A percentile compares a stretch with the other conserved stretches of the same genome.
Conservation (phyloP, 1,139 yeast genomes). For the Candida gigantensis region DNA sequence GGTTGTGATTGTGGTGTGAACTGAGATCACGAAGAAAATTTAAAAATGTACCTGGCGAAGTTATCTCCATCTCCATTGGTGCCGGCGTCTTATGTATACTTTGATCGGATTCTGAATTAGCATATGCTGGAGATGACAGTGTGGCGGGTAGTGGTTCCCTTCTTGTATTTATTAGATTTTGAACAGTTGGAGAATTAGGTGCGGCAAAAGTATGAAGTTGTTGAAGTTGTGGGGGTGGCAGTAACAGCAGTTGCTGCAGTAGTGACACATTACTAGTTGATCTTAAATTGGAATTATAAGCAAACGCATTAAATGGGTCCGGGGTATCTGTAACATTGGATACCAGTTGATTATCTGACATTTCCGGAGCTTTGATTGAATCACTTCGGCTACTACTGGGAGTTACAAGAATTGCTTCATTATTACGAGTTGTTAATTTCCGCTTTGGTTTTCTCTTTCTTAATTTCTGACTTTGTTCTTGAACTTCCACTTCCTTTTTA, state of each 20-base stretch:
- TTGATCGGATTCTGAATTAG: too few species aligned
- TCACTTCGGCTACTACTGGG: neutral
- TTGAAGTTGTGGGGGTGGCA: too few species aligned
- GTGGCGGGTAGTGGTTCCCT: neutral
- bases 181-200: constrained; percentile 17
- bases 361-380: too few species aligned
- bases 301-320: constrained; percentile 10
- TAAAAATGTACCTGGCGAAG: constrained; percentile 22
- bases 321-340: neutral
- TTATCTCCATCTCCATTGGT: constrained; percentile 7
- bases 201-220: too few species aligned
- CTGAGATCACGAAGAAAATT: constrained; percentile 23
- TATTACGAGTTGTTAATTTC: neutral
- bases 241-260: too few species aligned
- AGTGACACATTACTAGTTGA: too few species aligned
- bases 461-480: constrained; percentile 35
- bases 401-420: neutral
- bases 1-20: constrained; percentile 9
- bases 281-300: constrained; percentile 11
- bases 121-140: neutral
- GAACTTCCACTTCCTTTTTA: constrained; percentile 27
- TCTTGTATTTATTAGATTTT: constrained; percentile 15
- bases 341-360: too few species aligned
- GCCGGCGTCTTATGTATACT: too few species aligned
- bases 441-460: constrained; percentile 30